phyloP scores from a whole-genome alignment of 345 rosid species.

The Dipteronia dyeriana region DNA sequence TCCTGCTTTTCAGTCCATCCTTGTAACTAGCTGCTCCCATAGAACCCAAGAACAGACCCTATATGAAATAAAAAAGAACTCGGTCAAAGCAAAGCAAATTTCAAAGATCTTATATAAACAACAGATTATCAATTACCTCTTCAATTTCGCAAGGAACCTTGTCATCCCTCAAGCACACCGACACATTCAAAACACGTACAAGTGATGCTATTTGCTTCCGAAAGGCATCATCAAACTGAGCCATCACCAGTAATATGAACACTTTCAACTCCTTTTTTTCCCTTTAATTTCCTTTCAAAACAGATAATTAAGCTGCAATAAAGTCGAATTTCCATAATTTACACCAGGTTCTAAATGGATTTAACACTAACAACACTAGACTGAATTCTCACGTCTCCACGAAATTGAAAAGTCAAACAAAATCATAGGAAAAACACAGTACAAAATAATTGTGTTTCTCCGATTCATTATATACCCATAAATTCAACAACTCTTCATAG shows the following conservation, averaged over 20 bases:
- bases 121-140: slow-evolving; percentile 34
- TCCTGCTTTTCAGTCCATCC: slow-evolving; percentile 52
- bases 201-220: slow-evolving; percentile 49
- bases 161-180: slow-evolving; percentile 44
- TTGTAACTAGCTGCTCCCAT: slow-evolving; percentile 59
- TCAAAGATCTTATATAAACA: not conserved
- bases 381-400: not conserved
- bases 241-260: slow-evolving; percentile 29
- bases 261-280: not conserved
- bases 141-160: slow-evolving; percentile 52
- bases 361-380: not conserved
- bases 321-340: not conserved
- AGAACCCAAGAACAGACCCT: slow-evolving; percentile 61
- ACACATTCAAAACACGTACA: slow-evolving; percentile 40
- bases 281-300: not conserved
- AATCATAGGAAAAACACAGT: not conserved
- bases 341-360: not conserved
- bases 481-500: not conserved
- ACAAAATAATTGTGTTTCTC: not conserved
- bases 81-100: not conserved
- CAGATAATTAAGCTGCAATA: not conserved
- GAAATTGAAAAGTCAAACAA: not conserved
- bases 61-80: not conserved
- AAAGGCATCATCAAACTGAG: slow-evolving; percentile 38
- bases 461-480: not conserved